Conservation (phyloP, 2,329 filamentous ascomycete species). For the Polychaeton citri region DNA sequence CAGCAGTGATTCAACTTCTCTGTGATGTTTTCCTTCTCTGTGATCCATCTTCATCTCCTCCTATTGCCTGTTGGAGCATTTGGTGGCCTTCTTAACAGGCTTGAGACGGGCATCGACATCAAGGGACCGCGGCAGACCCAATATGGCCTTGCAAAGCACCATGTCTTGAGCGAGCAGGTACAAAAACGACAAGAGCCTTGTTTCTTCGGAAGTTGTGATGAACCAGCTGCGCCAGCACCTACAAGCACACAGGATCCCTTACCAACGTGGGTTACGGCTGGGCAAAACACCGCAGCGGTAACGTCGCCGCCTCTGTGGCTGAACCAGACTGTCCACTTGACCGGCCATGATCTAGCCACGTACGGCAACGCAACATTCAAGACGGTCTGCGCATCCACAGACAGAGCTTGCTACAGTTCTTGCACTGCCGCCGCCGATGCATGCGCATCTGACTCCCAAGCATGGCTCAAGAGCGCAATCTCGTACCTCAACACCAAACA, state of each 20-base stretch:
- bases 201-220: neutral
- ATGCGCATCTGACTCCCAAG: neutral
- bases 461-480: neutral
- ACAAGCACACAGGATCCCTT: neutral
- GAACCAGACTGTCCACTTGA: neutral
- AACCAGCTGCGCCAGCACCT: neutral
- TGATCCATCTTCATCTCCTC: too few relatives aligned
- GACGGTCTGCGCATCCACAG: neutral
- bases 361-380: neutral
- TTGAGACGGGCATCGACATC: too few relatives aligned
- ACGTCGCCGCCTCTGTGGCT: neutral
- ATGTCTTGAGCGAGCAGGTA: too few relatives aligned
- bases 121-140: too few relatives aligned
- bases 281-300: neutral
- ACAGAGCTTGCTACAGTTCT: neutral
- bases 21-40: too few relatives aligned
- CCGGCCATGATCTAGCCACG: neutral
- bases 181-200: neutral
- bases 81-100: too few relatives aligned
- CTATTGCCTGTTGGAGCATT: too few relatives aligned
- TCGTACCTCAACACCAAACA: neutral
- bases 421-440: neutral
- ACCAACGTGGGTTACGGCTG: neutral
- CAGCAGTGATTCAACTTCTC: too few relatives aligned
- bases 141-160: too few relatives aligned